These are phyloP conservation scores for Bryoerythrophyllum caledonicum DNA, from an alignment of 225 moss, liverwort and hornwort species.

Conservation along the genomic window DNA sequence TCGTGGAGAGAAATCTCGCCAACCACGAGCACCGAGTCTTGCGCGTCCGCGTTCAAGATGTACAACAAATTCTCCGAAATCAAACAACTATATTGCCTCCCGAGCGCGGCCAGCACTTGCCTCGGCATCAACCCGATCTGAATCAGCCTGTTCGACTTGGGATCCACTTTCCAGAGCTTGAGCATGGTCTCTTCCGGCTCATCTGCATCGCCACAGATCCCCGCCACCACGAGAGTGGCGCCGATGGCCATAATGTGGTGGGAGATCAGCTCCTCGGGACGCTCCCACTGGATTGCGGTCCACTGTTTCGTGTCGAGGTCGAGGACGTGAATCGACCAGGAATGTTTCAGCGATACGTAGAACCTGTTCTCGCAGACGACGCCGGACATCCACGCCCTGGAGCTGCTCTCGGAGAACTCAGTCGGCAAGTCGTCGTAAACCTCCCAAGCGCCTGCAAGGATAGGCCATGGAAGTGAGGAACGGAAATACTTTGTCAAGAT, in stretches of 20 bases:
- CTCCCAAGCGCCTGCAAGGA: conserved; percentile 50
- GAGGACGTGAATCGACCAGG: conserved; percentile 36
- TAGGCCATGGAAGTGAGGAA: too few species aligned
- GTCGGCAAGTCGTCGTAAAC: conserved; percentile 33
- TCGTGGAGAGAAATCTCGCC: conserved; percentile 49
- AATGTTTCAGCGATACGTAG: conserved; percentile 33
- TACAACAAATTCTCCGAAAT: conserved; percentile 47
- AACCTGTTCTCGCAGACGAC: conserved; percentile 44
- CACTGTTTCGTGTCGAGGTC: conserved; percentile 33
- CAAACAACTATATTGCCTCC: conserved; percentile 18
- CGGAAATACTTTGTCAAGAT: neutral
- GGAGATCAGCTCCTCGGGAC: conserved; percentile 26
- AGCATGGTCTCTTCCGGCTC: conserved; percentile 3
- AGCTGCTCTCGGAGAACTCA: conserved; percentile 33
- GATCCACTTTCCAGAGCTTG: conserved; percentile 48
- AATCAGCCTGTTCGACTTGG: conserved; percentile 1
- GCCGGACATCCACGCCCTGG: conserved; percentile 49
- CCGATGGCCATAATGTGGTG: conserved; percentile 44
- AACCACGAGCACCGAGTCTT: conserved; percentile 30
- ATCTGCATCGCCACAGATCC: conserved; percentile 26
- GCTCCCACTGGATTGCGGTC: conserved; percentile 29
- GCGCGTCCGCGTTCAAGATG: conserved; percentile 18
- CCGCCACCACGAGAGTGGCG: conserved; percentile 40
- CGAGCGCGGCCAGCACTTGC: conserved; percentile 14
- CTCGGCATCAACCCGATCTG: conserved; percentile 51